phyloP scores from a whole-genome alignment of 2,329 filamentous ascomycete genomes.

The Arthrinium puccinioides region DNA sequence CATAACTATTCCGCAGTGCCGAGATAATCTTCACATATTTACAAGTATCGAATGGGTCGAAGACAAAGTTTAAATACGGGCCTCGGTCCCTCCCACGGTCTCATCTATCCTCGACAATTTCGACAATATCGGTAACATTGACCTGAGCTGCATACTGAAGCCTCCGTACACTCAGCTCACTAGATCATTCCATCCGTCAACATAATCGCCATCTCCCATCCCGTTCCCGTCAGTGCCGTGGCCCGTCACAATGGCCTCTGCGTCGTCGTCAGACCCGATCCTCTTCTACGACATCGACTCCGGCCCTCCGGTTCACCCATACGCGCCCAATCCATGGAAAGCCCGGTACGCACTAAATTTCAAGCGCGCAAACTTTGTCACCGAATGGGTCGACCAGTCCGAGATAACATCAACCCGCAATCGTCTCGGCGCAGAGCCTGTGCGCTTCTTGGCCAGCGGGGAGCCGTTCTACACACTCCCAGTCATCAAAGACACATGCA shows the following conservation, averaged over 20 bases:
- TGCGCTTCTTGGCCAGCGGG: constrained; percentile 49
- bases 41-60: not conserved
- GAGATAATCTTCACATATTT: not conserved
- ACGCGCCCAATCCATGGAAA: constrained; percentile 26
- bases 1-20: not conserved
- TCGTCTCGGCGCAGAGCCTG: constrained; percentile 36
- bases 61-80: not conserved
- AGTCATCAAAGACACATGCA: constrained; percentile 39
- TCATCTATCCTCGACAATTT: not conserved
- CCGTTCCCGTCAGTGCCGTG: too few relatives aligned
- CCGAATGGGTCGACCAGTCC: constrained; percentile 42
- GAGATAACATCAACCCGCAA: constrained; percentile 42
- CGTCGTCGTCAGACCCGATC: constrained; percentile 15
- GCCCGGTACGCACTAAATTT: constrained; percentile 32
- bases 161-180: not conserved
- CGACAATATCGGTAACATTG: not conserved
- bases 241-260: not conserved
- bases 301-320: constrained; percentile 19
- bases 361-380: constrained; percentile 27
- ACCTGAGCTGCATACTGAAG: not conserved
- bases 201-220: not conserved
- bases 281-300: constrained; percentile 36
- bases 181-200: not conserved
- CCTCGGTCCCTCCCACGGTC: not conserved
- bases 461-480: constrained; percentile 54